Evolutionary conservation across 371 early-diverging fungal species (phyloP).

Genomic region (Saksenaea vasiformis): DNA sequence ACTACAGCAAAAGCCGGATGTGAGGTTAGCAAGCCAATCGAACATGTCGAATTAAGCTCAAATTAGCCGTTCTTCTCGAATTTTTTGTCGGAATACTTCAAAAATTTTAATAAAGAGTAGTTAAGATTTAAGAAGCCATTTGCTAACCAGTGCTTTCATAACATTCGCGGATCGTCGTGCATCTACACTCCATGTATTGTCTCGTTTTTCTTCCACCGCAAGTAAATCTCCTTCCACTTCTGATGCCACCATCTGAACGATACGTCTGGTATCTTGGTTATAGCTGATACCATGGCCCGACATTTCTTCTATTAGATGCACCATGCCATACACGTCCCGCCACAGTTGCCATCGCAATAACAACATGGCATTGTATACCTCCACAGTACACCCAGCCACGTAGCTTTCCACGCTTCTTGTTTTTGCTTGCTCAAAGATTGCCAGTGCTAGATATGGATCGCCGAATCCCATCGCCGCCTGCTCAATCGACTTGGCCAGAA

Average conservation of each 20-base stretch:
- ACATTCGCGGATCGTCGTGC: conserved; percentile 32
- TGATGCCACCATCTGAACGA: conserved; percentile 21
- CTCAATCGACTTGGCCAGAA: conserved; percentile 34
- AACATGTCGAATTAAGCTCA: too few relatives aligned
- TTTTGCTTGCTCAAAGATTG: conserved; percentile 50
- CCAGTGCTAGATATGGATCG: conserved; percentile 49
- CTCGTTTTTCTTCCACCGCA: conserved; percentile 2
- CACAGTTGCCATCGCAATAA: conserved; percentile 36
- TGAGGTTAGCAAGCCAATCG: too few relatives aligned
- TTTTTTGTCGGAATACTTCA: too few relatives aligned
- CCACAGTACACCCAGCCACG: conserved; percentile 39
- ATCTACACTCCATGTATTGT: conserved; percentile 36
- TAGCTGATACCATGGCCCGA: conserved; percentile 34
- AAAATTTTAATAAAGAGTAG: too few relatives aligned
- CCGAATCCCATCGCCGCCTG: conserved; percentile 25
- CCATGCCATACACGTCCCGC: conserved; percentile 43
- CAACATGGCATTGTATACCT: conserved; percentile 40
- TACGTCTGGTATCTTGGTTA: conserved; percentile 28
- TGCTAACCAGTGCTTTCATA: conserved; percentile 39
- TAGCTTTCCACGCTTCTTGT: conserved; percentile 37
- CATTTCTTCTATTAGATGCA: conserved; percentile 46
- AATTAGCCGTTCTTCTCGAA: too few relatives aligned
- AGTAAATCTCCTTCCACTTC: conserved; percentile 30
- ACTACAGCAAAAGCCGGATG: too few relatives aligned
- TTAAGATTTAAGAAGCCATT: conserved; percentile 42